Conservation (phyloP, 2,329 filamentous ascomycete species). For the Pseudopithomyces maydicus region DNA sequence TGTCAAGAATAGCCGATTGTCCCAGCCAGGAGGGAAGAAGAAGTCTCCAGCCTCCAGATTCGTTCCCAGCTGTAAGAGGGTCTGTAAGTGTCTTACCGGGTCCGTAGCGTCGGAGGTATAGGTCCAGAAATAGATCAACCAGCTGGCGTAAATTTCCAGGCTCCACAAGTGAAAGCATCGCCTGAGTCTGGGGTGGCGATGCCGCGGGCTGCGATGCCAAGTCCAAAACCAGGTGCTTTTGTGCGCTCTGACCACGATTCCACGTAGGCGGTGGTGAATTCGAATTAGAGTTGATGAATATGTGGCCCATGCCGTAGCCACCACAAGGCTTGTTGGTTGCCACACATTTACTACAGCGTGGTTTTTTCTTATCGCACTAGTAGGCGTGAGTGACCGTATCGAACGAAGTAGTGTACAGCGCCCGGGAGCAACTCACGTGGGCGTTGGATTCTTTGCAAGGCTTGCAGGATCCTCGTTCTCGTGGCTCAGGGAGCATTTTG, state of each 20-base stretch:
- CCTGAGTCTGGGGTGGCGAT: conserved; percentile 6
- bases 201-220: conserved; percentile 18
- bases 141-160: conserved; percentile 15
- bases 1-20: conserved; percentile 21
- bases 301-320: conserved; percentile 23
- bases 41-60: conserved; percentile 22
- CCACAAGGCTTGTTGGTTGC: conserved; percentile 20
- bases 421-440: conserved; percentile 8
- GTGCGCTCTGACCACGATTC: conserved; percentile 24
- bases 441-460: conserved; percentile 17
- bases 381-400: neutral
- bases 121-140: conserved; percentile 20
- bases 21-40: conserved; percentile 23
- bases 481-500: conserved; percentile 17
- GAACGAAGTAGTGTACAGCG: neutral
- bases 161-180: conserved; percentile 10
- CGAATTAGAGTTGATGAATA: conserved; percentile 29
- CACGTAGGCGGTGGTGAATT: conserved; percentile 21
- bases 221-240: conserved; percentile 27
- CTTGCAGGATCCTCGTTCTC: conserved; percentile 20
- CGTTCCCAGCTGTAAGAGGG: conserved; percentile 15
- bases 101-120: conserved; percentile 20
- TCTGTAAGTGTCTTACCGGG: conserved; percentile 11
- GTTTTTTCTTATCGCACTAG: conserved; percentile 29
- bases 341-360: conserved; percentile 24